Conservation (phyloP, 768 basidiomycete species). For the Amanita muscaria region DNA sequence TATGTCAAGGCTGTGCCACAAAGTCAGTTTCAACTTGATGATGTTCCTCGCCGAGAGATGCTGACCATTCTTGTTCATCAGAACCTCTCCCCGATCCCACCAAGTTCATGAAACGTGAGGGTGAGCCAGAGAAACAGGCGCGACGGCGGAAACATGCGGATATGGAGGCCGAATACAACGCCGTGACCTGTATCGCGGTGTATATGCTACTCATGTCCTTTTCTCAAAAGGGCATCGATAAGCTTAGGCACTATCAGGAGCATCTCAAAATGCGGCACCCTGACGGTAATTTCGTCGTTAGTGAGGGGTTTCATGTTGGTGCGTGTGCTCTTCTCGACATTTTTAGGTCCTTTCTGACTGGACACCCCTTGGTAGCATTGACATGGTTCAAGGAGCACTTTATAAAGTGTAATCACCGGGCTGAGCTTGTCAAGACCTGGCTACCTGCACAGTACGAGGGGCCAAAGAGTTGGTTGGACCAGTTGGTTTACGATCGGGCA, state of each 20-base stretch:
- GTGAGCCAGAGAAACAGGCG: conserved; percentile 66
- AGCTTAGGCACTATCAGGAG: conserved; percentile 69
- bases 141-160: conserved; percentile 62
- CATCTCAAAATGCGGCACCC: conserved; percentile 76
- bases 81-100: conserved; percentile 76
- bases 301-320: conserved; percentile 79
- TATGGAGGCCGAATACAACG: conserved; percentile 73
- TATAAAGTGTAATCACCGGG: conserved; percentile 89
- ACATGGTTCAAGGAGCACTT: conserved; percentile 92
- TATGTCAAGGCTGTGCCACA: conserved; percentile 79
- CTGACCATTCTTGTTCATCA: conserved; percentile 21
- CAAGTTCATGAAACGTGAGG: conserved; percentile 63
- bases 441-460: conserved; percentile 76
- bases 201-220: conserved; percentile 92
- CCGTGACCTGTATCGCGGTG: conserved; percentile 78
- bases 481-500: conserved; percentile 89
- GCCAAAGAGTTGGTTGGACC: conserved; percentile 78
- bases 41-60: not conserved
- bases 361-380: conserved; percentile 39
- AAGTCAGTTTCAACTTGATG: conserved; percentile 39
- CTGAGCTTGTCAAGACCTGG: conserved; percentile 83
- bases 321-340: conserved; percentile 9
- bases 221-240: conserved; percentile 87
- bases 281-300: conserved; percentile 65
- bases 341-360: not conserved